These are phyloP conservation scores for Phlyctochytrium planicorne DNA, from an alignment of 192 early-diverging fungal genomes.

Conservation along the genomic window DNA sequence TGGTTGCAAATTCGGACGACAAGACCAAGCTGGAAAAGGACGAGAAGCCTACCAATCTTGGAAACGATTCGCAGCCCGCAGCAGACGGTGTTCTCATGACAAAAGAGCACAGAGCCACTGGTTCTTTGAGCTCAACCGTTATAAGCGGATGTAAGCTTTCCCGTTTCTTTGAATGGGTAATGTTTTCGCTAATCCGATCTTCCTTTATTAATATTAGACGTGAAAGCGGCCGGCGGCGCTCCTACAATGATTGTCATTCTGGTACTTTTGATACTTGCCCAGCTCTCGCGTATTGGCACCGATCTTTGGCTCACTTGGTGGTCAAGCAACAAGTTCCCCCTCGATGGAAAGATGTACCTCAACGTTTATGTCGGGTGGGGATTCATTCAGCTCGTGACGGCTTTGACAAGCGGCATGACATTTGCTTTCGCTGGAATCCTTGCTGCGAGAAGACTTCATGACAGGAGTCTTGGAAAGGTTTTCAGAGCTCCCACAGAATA, in stretches of 20 bases:
- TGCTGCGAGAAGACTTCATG: slow-evolving; percentile 62
- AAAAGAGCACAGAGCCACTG: slow-evolving; percentile 73
- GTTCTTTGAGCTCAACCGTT: slow-evolving; percentile 65
- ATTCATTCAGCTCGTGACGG: slow-evolving; percentile 8
- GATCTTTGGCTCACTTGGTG: slow-evolving; percentile 38
- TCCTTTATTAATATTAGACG: not conserved
- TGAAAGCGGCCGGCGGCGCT: slow-evolving; percentile 39
- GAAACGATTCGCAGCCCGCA: not conserved
- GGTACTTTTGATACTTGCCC: slow-evolving; percentile 46
- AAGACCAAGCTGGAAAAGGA: slow-evolving; percentile 4
- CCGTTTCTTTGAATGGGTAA: not conserved
- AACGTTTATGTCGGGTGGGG: slow-evolving; percentile 22
- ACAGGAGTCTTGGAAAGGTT: slow-evolving; percentile 57
- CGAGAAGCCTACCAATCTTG: not conserved
- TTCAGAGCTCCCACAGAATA: slow-evolving; percentile 70
- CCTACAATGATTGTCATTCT: slow-evolving; percentile 39
- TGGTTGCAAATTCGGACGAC: not conserved
- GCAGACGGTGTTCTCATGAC: slow-evolving; percentile 55
- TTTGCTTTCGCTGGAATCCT: slow-evolving; percentile 48
- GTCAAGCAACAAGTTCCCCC: slow-evolving; percentile 11
- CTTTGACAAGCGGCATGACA: slow-evolving; percentile 45
- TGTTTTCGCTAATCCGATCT: not conserved
- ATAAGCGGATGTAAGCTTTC: slow-evolving; percentile 59
- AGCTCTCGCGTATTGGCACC: slow-evolving; percentile 53
- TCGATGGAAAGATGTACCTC: slow-evolving; percentile 18